These are phyloP conservation scores for Amanita polypyramis DNA, from an alignment of 768 basidiomycete genomes.

Conservation along the genomic window DNA sequence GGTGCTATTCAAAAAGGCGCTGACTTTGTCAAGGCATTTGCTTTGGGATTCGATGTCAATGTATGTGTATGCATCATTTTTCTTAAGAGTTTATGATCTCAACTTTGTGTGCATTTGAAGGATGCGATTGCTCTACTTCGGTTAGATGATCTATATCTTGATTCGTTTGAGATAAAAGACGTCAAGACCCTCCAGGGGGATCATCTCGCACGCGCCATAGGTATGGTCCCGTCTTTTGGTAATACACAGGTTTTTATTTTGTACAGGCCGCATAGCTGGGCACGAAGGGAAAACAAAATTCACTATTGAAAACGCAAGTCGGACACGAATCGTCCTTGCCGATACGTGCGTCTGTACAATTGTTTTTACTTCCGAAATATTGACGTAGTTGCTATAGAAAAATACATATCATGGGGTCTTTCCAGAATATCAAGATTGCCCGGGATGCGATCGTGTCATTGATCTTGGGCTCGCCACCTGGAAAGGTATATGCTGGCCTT, in stretches of 20 bases:
- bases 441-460: constrained; percentile 93
- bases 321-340: constrained; percentile 96
- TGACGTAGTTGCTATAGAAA: constrained; percentile 42
- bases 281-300: constrained; percentile 99
- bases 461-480: constrained; percentile 91
- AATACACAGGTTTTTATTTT: constrained; percentile 6
- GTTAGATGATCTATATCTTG: constrained; percentile 94
- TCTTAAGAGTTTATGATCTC: background rate
- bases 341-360: constrained; percentile 66
- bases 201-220: constrained; percentile 96
- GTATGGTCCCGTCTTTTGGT: constrained; percentile 24
- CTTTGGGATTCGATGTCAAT: constrained; percentile 91
- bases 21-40: constrained; percentile 93
- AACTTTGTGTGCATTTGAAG: constrained; percentile 26
- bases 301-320: constrained; percentile 93
- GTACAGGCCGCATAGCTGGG: constrained; percentile 87
- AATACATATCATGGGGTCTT: constrained; percentile 97
- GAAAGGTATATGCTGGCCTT: constrained; percentile 86
- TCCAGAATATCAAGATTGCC: constrained; percentile 97
- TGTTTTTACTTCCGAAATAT: background rate
- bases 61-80: constrained; percentile 28
- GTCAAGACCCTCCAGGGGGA: constrained; percentile 98
- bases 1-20: constrained; percentile 94
- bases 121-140: constrained; percentile 93
- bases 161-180: constrained; percentile 98